These are phyloP conservation scores for Bolboschoenoplectus hybrid DNA, from an alignment of 202 grass and related monocot genomes.

Conservation along the genomic window DNA sequence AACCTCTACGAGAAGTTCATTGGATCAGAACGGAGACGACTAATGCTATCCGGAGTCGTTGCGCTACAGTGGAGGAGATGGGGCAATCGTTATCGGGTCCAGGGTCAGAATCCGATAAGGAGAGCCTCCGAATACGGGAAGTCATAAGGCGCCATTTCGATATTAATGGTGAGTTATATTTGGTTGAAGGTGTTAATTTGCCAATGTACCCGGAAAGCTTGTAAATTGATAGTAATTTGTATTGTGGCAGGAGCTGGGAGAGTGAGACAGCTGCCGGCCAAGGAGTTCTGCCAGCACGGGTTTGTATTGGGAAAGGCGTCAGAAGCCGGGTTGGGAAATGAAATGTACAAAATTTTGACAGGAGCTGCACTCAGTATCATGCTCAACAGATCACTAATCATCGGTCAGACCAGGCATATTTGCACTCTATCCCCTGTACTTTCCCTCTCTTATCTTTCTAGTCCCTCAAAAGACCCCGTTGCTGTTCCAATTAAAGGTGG, in stretches of 20 bases:
- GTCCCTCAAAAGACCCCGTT: not conserved
- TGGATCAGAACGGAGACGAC: not conserved
- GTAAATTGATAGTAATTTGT: not conserved
- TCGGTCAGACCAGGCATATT: conserved; percentile 95
- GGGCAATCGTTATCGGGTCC: conserved; percentile 51
- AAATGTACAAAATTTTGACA: conserved; percentile 97
- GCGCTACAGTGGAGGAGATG: conserved; percentile 89
- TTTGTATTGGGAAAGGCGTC: conserved; percentile 94
- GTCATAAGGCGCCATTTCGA: conserved; percentile 74
- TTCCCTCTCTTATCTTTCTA: conserved; percentile 47
- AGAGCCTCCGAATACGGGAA: conserved; percentile 69
- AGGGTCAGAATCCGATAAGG: conserved; percentile 43
- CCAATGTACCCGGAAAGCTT: not conserved
- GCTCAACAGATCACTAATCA: conserved; percentile 94
- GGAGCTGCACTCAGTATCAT: conserved; percentile 85
- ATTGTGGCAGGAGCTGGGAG: conserved; percentile 57
- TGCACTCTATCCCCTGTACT: conserved; percentile 50
- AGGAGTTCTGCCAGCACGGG: conserved; percentile 84
- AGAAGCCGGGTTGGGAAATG: conserved; percentile 97
- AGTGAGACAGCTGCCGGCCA: conserved; percentile 66
- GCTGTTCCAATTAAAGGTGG: not conserved
- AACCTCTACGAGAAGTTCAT: not conserved
- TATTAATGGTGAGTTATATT: conserved; percentile 58
- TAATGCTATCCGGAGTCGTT: conserved; percentile 19
- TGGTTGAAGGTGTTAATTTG: not conserved